A percentile compares a stretch with the other conserved stretches of the same genome.
These are phyloP conservation scores for Vitis amurensis DNA, from an alignment of 164 flowering plant genomes.

Conservation along the genomic window DNA sequence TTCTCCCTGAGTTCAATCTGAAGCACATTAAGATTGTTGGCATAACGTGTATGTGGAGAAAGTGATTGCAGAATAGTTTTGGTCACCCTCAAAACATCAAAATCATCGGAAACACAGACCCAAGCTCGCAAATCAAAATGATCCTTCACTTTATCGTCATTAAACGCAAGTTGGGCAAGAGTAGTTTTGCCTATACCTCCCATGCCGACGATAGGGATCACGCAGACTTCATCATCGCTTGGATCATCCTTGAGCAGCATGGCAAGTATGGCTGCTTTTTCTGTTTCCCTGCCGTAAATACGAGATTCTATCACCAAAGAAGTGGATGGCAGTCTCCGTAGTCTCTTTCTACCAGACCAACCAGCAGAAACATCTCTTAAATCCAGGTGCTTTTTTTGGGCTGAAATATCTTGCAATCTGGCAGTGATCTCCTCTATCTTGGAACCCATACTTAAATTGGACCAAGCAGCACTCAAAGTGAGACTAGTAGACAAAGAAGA, in stretches of 20 bases:
- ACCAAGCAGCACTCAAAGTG: too few species aligned
- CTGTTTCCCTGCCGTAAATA: conserved; percentile 23
- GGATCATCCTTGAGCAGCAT: neutral
- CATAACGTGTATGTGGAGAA: neutral
- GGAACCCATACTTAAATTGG: too few species aligned
- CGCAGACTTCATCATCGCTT: neutral
- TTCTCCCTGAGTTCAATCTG: conserved; percentile 1
- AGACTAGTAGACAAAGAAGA: too few species aligned
- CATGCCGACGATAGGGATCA: conserved; percentile 22
- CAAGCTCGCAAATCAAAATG: conserved; percentile 16
- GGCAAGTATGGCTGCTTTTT: conserved; percentile 7
- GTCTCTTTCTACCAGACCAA: too few species aligned
- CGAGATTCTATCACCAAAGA: too few species aligned
- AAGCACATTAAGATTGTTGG: neutral
- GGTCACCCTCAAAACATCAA: conserved; percentile 6
- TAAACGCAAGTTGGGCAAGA: conserved; percentile 15
- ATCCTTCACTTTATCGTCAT: neutral
- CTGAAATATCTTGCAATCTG: too few species aligned
- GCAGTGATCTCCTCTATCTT: too few species aligned
- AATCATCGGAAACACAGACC: conserved; percentile 19
- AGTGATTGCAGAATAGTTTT: neutral
- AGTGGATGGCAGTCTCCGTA: too few species aligned
- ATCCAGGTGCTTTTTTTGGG: too few species aligned
- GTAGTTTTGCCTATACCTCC: conserved; percentile 27
- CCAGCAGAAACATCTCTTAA: too few species aligned